These are phyloP conservation scores for Ochetophila trinervis DNA, from an alignment of 306 rosid species.

Conservation along the genomic window DNA sequence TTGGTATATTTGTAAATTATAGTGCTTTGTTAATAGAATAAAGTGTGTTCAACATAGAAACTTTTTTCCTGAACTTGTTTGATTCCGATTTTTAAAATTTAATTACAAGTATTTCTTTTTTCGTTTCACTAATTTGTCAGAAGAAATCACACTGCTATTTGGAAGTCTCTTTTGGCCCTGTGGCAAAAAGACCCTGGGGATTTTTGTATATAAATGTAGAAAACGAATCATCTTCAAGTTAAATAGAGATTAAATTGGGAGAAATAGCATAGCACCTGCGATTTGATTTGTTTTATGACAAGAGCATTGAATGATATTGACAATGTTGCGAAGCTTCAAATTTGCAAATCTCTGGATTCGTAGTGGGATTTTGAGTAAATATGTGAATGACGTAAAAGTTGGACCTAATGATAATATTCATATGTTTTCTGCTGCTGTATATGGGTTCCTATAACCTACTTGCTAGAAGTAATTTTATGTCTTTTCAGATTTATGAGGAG, in stretches of 20 bases:
- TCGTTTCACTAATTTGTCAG: not conserved
- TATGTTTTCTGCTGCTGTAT: not conserved
- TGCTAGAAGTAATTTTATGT: slow-evolving; percentile 6
- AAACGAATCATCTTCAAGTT: not conserved
- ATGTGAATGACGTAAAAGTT: not conserved
- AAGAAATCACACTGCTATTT: not conserved
- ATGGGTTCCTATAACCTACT: slow-evolving; percentile 8
- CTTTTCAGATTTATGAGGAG: slow-evolving; percentile 70
- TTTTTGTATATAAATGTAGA: not conserved
- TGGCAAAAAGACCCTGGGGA: not conserved
- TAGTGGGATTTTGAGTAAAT: not conserved
- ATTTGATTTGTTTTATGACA: too few species aligned
- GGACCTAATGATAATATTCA: not conserved
- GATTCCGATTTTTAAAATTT: too few species aligned
- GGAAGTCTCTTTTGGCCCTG: not conserved
- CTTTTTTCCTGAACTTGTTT: not conserved
- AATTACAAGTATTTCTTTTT: not conserved
- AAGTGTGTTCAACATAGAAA: not conserved
- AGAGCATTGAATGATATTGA: too few species aligned
- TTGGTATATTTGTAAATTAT: not conserved
- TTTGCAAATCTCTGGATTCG: too few species aligned
- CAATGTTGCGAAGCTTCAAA: too few species aligned
- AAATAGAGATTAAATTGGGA: not conserved
- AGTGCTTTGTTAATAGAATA: not conserved
- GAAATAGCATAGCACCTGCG: not conserved